Evolutionary conservation across 1,284 basidiomycete genomes (phyloP).

Genomic region (Psilocybe mexicana): DNA sequence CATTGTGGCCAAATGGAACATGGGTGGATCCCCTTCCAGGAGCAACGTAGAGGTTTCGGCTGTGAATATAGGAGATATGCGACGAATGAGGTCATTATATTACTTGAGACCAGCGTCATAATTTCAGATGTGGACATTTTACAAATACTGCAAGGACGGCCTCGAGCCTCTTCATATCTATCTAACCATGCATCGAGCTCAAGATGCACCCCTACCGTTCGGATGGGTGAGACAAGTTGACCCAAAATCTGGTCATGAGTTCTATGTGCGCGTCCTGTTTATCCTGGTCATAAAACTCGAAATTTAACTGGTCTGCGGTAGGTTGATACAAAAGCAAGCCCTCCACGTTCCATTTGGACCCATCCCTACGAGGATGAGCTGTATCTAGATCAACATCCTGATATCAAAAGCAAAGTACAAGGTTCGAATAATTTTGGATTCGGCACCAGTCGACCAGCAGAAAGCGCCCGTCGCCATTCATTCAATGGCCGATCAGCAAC

Average conservation of each 20-base stretch:
- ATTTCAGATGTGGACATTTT: conserved; percentile 1
- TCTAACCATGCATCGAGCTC: conserved; percentile 26
- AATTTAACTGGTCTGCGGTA: conserved; percentile 18
- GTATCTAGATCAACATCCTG: conserved; percentile 58
- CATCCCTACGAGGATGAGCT: conserved; percentile 71
- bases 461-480: conserved; percentile 29
- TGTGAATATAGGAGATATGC: not conserved
- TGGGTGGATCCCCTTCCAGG: conserved; percentile 76
- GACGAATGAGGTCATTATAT: conserved; percentile 7
- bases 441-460: conserved; percentile 25
- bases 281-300: not conserved
- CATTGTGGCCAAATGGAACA: conserved; percentile 77
- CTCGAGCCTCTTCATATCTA: not conserved
- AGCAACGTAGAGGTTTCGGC: conserved; percentile 41
- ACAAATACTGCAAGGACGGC: not conserved
- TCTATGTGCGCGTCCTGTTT: conserved; percentile 34
- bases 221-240: conserved; percentile 67
- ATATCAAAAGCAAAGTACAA: conserved; percentile 40
- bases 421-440: conserved; percentile 16
- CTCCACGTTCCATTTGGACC: conserved; percentile 70
- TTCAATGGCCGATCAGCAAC: conserved; percentile 19
- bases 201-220: conserved; percentile 44
- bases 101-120: conserved; percentile 4
- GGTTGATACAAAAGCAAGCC: conserved; percentile 66
- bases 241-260: conserved; percentile 42